Evolutionary conservation across 2,329 filamentous ascomycete species (phyloP), one percentile per base, ranked within the genome.

Genomic region (Cytospora chrysosperma): DNA sequence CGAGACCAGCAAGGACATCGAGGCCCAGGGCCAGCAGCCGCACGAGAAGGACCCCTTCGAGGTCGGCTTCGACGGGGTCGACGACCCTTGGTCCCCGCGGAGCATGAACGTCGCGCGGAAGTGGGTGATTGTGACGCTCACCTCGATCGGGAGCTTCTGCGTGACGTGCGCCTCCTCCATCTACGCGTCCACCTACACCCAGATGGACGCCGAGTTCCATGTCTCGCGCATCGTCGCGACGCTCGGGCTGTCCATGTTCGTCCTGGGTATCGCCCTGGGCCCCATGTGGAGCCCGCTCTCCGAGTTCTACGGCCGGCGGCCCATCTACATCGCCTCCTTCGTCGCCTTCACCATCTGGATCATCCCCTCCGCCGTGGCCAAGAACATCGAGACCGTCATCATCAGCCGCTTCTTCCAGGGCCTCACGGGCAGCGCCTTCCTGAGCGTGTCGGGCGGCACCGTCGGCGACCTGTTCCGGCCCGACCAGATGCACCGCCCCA

Each of bases 131-230:
- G 87, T 93, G 1, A 69, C 87, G 40, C 89, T 97, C 63, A 82
- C 93, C n/a, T 87, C 88, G 12, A 73, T 83, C 61, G 90, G 89
- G 9, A 91, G 91, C 54, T 81, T 95, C 64, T 94, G 91, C 75
- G 93, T 97, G 89, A 96, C 93, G 10, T 92, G 89, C 72, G 86
- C 91, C 1, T 93, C 90, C 55, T 95, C 92, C n/a, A 87, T 96
- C 70, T 97, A 97, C 75, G 94, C 92, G 0, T 86, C 86, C 15
- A 95, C 91, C 0, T 97, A 97, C 74, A 73, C 71, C 21, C 90
- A 95, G 75, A 86, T 97, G 76, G 86, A 88, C 67, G 77, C 80
- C 28, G 90, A 96, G 64, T 96, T 97, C 70, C 77, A 85, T 68
- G 84, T 85, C 69, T 89, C 90, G 0, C 83, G 85, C 62, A 80